Base-by-base conservation (phyloP, 306 rosid species). In the Oemleria cerasiformis region DNA sequence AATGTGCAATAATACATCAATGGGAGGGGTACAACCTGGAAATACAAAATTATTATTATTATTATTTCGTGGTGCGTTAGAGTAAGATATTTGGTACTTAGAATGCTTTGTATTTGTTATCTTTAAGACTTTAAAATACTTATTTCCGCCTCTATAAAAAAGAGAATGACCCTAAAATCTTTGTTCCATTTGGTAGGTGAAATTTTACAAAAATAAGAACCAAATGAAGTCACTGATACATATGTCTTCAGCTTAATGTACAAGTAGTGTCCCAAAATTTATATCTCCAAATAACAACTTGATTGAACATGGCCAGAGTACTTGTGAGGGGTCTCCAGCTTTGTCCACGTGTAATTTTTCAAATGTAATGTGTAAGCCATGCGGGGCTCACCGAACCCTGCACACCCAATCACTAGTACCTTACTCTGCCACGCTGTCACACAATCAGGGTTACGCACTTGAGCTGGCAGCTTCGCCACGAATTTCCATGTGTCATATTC, bases 241-340 rank as follows among this genome's bases (percentile, higher is more conserved):
- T 23, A 53, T 53, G 58, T 51, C 15, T 45, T 4, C 41, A 14
- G 55, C 70, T 7, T 23, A 45, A 65, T 44, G 5, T 47, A 65
- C 56, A 47, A 15, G 57, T 47, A 58, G 40, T 4, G 19, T 34
- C 25, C n/a, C 7, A 4, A 38, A 15, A 34, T 5, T 50, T 79
- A 90, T 54, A 90, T 75, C 73, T 87, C 86, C 34, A 89, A 39
- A 62, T 79, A 44, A 16, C 90, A 89, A 48, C 91, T 89, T 5
- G 87, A 84, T 23, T 92, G 97, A 48, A 86, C 93, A 61, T 89
- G 88, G 0, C 88, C 89, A 1, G 69, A 81, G 45, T 55, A 86
- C 15, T 65, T 61, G 1, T 59, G 56, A 9, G 88, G 87, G 20
- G 43, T 73, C 9, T 71, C 87, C 9, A 84, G 9, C 25, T 68